Percentiles rank a stretch among this genome's conserved stretches.
phyloP scores from a whole-genome alignment of 73 alveolate species.

The Tetrahymena malaccensis region DNA sequence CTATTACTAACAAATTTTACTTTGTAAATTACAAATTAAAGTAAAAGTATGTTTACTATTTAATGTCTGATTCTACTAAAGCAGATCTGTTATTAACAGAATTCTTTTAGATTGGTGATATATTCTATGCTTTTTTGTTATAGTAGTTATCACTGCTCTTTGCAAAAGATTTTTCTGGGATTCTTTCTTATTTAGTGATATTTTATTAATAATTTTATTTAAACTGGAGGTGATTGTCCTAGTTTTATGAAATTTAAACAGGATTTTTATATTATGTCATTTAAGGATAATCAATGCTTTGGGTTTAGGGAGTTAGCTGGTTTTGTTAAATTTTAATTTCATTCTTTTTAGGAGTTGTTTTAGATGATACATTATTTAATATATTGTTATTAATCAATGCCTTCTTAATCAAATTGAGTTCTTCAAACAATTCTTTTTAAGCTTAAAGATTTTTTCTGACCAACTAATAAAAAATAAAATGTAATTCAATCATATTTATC shows the following conservation, averaged over 20 bases:
- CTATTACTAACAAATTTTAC: background rate
- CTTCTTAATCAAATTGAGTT: background rate
- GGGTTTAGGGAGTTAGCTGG: background rate
- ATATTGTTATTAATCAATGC: background rate
- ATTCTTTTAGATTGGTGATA: background rate
- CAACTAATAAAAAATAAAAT: background rate
- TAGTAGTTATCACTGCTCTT: background rate
- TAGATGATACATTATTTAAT: background rate
- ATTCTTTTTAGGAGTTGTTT: background rate
- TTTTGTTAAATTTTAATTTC: background rate
- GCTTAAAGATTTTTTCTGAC: background rate
- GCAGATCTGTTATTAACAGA: background rate
- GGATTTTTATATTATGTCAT: background rate
- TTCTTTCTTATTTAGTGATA: background rate
- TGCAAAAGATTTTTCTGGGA: background rate
- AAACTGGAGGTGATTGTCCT: background rate
- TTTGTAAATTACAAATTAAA: background rate
- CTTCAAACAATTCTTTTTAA: background rate
- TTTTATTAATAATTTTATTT: background rate
- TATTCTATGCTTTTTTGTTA: background rate
- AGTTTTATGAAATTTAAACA: background rate
- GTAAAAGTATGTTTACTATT: background rate
- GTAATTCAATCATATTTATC: background rate
- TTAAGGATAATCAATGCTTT: background rate
- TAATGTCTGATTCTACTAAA: background rate